Percentiles rank a stretch among this genome's conserved stretches.
These are phyloP conservation scores for Mycena latifolia DNA, from an alignment of 768 basidiomycete genomes.

Conservation along the genomic window DNA sequence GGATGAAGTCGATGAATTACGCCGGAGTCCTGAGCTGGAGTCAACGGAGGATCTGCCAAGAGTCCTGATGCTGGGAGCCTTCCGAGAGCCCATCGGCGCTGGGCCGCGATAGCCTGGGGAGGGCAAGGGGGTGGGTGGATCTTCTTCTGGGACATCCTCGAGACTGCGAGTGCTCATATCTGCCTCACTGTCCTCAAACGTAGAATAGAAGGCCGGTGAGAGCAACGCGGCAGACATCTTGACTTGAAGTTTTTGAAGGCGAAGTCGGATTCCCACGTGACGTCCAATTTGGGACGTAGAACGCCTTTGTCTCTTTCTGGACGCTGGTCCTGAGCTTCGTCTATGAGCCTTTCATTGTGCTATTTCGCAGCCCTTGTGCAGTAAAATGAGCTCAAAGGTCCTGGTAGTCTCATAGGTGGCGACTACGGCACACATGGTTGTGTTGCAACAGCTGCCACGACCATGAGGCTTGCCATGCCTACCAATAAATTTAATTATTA, in stretches of 20 bases:
- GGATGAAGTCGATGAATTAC: conserved; percentile 38
- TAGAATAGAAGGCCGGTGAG: conserved; percentile 34
- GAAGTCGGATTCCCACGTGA: background rate
- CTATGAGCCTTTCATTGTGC: background rate
- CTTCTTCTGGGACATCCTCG: conserved; percentile 51
- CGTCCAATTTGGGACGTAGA: conserved; percentile 1
- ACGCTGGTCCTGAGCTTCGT: background rate
- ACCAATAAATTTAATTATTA: conserved; percentile 1
- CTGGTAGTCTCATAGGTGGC: too few species aligned
- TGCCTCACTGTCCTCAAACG: conserved; percentile 34
- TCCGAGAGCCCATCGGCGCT: conserved; percentile 32
- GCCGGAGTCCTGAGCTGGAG: conserved; percentile 28
- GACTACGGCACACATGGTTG: background rate
- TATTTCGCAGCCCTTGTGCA: too few species aligned
- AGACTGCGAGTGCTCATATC: conserved; percentile 47
- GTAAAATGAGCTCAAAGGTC: too few species aligned
- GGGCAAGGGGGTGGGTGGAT: conserved; percentile 36
- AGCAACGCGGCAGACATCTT: conserved; percentile 15
- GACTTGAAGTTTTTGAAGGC: background rate
- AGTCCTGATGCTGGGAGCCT: conserved; percentile 50
- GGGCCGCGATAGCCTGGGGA: conserved; percentile 27
- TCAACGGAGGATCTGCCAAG: conserved; percentile 37
- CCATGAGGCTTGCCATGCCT: conserved; percentile 24
- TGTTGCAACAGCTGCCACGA: background rate
- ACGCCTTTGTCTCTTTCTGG: conserved; percentile 9